phyloP scores from a whole-genome alignment of 306 rosid species.

The Sicyos baderoa region DNA sequence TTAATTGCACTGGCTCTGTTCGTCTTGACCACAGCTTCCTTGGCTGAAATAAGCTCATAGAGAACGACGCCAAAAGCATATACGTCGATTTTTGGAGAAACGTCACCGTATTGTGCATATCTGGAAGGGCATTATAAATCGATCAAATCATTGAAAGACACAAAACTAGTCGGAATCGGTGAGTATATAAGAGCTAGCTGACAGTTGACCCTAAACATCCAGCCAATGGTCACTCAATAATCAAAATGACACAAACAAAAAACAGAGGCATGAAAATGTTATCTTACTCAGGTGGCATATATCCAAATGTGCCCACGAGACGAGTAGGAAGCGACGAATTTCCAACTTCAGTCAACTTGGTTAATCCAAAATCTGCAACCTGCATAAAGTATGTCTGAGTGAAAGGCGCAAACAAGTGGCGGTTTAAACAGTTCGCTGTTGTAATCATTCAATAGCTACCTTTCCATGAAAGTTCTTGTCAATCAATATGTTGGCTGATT shows the following conservation, averaged over 20 bases:
- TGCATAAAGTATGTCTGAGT: slow-evolving; percentile 25
- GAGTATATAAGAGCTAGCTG: neutral
- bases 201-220: neutral
- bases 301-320: slow-evolving; percentile 88
- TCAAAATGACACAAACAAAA: slow-evolving; percentile 4
- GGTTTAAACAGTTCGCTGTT: slow-evolving; percentile 1
- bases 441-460: slow-evolving; percentile 36
- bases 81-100: slow-evolving; percentile 78
- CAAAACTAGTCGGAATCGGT: neutral
- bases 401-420: slow-evolving; percentile 17
- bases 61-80: slow-evolving; percentile 89
- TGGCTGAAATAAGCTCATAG: slow-evolving; percentile 82
- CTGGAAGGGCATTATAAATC: slow-evolving; percentile 27
- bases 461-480: slow-evolving; percentile 73
- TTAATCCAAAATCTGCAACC: slow-evolving; percentile 97
- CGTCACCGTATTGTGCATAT: slow-evolving; percentile 78
- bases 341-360: slow-evolving; percentile 87
- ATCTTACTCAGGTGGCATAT: slow-evolving; percentile 90
- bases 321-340: slow-evolving; percentile 70
- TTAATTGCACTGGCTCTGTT: slow-evolving; percentile 25
- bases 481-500: slow-evolving; percentile 90
- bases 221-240: neutral
- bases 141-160: slow-evolving; percentile 6
- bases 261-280: neutral
- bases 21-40: slow-evolving; percentile 55